phyloP scores from a whole-genome alignment of 805 yeast species.

The Cyberlindnera meyerae region DNA sequence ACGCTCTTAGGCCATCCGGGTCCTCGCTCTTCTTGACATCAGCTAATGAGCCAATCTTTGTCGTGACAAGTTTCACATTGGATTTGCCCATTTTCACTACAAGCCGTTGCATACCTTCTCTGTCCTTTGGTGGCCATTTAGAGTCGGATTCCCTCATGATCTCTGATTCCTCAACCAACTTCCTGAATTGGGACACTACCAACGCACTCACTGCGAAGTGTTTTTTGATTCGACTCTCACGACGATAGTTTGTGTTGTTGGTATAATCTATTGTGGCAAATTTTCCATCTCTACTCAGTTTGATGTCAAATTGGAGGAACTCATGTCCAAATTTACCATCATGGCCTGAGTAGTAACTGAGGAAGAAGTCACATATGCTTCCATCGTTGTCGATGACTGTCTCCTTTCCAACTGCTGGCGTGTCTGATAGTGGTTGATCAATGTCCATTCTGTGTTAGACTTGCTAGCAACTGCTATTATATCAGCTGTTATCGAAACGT shows the following conservation, averaged over 20 bases:
- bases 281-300: constrained; percentile 25
- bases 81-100: constrained; percentile 33
- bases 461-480: no score
- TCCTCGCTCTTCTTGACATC: constrained; percentile 37
- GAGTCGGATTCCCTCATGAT: constrained; percentile 35
- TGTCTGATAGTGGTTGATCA: neutral
- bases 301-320: constrained; percentile 36
- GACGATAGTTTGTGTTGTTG: constrained; percentile 42
- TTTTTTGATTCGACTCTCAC: constrained; percentile 37
- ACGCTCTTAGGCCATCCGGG: constrained; percentile 40
- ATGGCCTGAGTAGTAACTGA: constrained; percentile 42
- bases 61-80: constrained; percentile 18
- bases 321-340: constrained; percentile 43
- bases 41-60: constrained; percentile 34
- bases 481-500: no score
- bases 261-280: constrained; percentile 35
- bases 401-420: neutral
- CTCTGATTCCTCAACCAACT: constrained; percentile 35
- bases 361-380: constrained; percentile 32
- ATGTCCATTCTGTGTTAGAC: no score
- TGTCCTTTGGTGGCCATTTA: constrained; percentile 36
- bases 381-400: no score
- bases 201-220: constrained; percentile 30
- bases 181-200: constrained; percentile 32
- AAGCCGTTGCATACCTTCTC: constrained; percentile 39